Evolutionary conservation across 2,329 filamentous ascomycete genomes (phyloP).

Genomic region (Blastomyces silverae): DNA sequence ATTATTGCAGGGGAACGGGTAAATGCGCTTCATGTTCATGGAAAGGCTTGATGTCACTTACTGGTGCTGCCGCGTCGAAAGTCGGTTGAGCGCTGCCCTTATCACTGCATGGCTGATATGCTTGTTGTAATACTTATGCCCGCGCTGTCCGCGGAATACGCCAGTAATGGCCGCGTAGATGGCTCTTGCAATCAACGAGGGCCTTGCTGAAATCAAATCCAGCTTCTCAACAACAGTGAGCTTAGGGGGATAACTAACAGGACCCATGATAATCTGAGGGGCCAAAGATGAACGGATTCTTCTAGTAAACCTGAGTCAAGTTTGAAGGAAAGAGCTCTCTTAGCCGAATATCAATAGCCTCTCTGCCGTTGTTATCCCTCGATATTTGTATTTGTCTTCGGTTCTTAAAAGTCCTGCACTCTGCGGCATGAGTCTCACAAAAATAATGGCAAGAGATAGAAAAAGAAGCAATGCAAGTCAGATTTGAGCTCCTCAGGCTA

Average conservation of each 20-base stretch:
- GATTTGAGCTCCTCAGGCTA: not conserved
- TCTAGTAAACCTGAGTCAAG: not conserved
- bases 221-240: constrained; percentile 34
- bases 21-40: not conserved
- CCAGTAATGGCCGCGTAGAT: constrained; percentile 33
- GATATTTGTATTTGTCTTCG: no score
- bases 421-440: not conserved
- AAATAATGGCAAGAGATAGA: not conserved
- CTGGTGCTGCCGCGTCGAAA: constrained; percentile 31
- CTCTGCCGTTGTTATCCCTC: not conserved
- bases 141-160: constrained; percentile 35
- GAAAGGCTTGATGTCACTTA: constrained; percentile 21
- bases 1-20: not conserved
- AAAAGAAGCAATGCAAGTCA: not conserved
- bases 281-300: not conserved
- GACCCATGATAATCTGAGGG: constrained; percentile 12
- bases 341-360: not conserved
- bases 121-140: constrained; percentile 32
- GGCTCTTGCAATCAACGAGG: constrained; percentile 26
- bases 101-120: constrained; percentile 32
- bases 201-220: constrained; percentile 27
- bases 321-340: not conserved
- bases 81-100: constrained; percentile 26
- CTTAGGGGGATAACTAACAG: constrained; percentile 19
- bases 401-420: not conserved